Base-by-base conservation (phyloP, 371 early-diverging fungal genomes). In the Rhizopus stolonifer region DNA sequence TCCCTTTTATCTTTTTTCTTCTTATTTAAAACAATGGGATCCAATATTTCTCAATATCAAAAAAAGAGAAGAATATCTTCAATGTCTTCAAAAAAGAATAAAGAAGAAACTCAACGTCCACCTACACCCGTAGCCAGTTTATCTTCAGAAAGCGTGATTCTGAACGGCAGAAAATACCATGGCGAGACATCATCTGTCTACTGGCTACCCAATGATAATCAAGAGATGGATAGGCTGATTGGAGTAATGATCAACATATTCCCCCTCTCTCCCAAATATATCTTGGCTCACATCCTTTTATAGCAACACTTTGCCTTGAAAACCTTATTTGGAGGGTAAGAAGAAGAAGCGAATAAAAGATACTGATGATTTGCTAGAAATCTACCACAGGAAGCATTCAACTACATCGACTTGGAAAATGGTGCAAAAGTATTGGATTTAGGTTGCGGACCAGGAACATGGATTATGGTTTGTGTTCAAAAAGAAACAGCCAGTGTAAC, bases 371-470 rank as follows among this genome's bases (percentile, higher is more conserved):
- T 47, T 26, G 9, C 25, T 51, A 49, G 64, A 43, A 61, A 65
- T 46, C 44, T 61, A 10, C 52, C 51, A 39, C 31, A 43, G 14
- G 54, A 45, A 36, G 46, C 32, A 26, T n/a, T 45, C 19, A 17
- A 39, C 10, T 21, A 4, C 0, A n/a, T 52, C 18, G 32, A 45
- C 13, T 33, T 54, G 26, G 24, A 51, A 46, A n/a, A 54, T 13
- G 56, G 43, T 17, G 48, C 46, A 3, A 49, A 68, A 21, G 63
- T 78, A 1, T 60, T 79, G 8, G 79, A 76, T 52, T 70, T 80
- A 18, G 80, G 80, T 11, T 80, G 77, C 50, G 80, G 75, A 2
- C 76, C 75, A 17, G 82, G 82, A 7, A 75, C 80, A 14, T 82
- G 82, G 82, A 64, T 76, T 26, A 61, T 82, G 68, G 77, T 61